phyloP scores from a whole-genome alignment of 306 rosid genomes.

The Medicago lupulina region DNA sequence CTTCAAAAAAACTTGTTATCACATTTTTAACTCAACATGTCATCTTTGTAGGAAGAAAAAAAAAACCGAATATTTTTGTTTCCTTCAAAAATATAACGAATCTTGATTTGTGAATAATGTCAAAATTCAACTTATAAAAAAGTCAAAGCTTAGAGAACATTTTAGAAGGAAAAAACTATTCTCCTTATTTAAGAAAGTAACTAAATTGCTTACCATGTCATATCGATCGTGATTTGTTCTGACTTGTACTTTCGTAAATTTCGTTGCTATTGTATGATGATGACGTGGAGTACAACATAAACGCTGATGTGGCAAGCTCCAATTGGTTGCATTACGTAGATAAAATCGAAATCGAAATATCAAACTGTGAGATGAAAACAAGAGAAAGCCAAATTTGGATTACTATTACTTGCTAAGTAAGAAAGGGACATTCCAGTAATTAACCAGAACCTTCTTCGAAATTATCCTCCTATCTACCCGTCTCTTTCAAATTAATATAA shows the following conservation, averaged over 20 bases:
- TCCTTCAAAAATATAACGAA: no score
- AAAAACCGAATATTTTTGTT: no score
- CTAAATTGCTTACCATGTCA: neutral
- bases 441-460: constrained; percentile 30
- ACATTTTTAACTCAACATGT: no score
- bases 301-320: constrained; percentile 35
- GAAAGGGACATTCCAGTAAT: neutral
- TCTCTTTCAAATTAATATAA: neutral
- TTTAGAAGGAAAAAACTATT: no score
- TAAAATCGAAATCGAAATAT: neutral
- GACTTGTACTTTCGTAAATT: neutral
- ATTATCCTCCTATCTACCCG: neutral
- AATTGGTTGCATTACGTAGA: constrained; percentile 45
- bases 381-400: neutral
- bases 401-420: neutral
- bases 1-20: no score
- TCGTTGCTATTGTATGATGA: neutral
- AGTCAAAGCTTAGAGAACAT: no score
- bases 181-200: no score
- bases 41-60: no score
- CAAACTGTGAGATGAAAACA: no score
- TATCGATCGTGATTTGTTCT: neutral
- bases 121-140: no score
- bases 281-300: neutral
- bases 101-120: no score